These are phyloP conservation scores for Blastomyces percursus DNA, from an alignment of 2,329 filamentous ascomycete species.

Conservation along the genomic window DNA sequence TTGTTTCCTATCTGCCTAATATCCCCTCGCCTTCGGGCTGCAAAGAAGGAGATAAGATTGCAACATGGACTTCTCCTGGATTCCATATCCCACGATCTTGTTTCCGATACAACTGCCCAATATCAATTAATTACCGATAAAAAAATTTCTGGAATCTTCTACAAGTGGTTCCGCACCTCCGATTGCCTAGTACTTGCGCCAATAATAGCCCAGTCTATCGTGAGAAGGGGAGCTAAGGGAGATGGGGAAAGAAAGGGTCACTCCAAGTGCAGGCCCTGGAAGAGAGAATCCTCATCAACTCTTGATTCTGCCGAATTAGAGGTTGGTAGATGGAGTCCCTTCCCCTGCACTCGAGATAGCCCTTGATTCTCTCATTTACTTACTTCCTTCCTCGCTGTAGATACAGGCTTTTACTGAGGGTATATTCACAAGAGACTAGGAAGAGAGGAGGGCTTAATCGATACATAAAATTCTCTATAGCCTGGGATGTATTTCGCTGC, in stretches of 20 bases:
- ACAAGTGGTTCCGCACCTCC: constrained; percentile 1
- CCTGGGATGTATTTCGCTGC: constrained; percentile 8
- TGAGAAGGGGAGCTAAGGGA: background rate
- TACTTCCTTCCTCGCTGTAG: background rate
- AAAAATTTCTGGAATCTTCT: background rate
- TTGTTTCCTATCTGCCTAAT: background rate
- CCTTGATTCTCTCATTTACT: background rate
- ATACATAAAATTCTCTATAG: background rate
- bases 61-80: constrained; percentile 8
- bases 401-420: background rate
- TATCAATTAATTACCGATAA: constrained; percentile 24
- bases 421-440: background rate
- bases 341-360: background rate
- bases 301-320: background rate
- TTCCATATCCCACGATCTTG: constrained; percentile 32
- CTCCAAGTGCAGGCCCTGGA: background rate
- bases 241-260: background rate
- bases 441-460: background rate
- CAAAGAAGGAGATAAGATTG: constrained; percentile 46
- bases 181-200: constrained; percentile 2
- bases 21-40: constrained; percentile 28
- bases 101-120: constrained; percentile 52
- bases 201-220: background rate
- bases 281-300: background rate
- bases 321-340: constrained; percentile 2